phyloP scores from a whole-genome alignment of 1,284 basidiomycete species.

The Moesziomyces antarcticus region DNA sequence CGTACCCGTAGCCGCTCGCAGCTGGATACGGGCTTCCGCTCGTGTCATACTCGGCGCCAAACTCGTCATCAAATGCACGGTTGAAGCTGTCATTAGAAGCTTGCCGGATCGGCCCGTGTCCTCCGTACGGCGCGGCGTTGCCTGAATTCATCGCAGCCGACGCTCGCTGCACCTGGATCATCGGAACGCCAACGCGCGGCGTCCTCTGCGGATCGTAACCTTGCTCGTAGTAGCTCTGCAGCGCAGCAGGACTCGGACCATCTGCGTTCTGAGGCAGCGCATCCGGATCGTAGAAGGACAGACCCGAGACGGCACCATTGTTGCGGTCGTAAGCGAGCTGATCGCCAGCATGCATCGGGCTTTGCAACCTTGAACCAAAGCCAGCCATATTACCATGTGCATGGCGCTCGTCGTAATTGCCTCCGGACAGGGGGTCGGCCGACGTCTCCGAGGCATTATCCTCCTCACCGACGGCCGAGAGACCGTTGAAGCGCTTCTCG shows the following conservation, averaged over 20 bases:
- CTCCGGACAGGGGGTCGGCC: conserved; percentile 40
- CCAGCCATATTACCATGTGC: conserved; percentile 14
- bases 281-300: conserved; percentile 54
- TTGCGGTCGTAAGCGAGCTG: conserved; percentile 19
- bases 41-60: conserved; percentile 25
- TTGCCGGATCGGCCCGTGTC: conserved; percentile 14
- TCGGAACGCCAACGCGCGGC: conserved; percentile 19
- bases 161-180: conserved; percentile 23
- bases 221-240: conserved; percentile 7
- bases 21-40: conserved; percentile 21
- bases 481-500: conserved; percentile 20
- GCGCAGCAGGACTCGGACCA: neutral
- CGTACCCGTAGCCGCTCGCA: conserved; percentile 25
- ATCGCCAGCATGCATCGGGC: conserved; percentile 10
- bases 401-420: conserved; percentile 41
- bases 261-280: conserved; percentile 17
- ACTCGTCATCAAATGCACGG: conserved; percentile 48
- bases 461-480: conserved; percentile 39
- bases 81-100: conserved; percentile 44
- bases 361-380: conserved; percentile 9
- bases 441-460: conserved; percentile 52
- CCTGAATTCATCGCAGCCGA: conserved; percentile 4
- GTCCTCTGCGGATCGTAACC: conserved; percentile 11
- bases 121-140: neutral
- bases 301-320: conserved; percentile 37